phyloP scores from a whole-genome alignment of 2,329 filamentous ascomycete species.

The Diaporthe sp. region DNA sequence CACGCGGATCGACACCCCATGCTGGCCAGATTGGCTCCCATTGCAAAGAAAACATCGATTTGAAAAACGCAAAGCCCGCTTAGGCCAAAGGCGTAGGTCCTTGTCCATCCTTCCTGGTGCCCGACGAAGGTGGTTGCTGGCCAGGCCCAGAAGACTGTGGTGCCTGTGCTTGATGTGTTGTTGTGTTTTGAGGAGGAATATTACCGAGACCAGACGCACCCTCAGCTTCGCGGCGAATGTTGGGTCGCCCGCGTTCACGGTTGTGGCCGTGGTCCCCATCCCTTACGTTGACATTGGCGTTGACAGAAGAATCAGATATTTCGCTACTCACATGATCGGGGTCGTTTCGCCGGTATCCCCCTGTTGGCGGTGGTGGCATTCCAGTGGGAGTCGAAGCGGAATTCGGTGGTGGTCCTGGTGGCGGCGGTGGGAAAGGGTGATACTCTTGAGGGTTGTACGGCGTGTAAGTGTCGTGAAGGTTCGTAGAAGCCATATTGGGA shows the following conservation, averaged over 20 bases:
- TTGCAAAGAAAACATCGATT: not conserved
- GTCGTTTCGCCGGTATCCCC: constrained; percentile 38
- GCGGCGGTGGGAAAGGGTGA: constrained; percentile 56
- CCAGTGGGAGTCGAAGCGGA: constrained; percentile 44
- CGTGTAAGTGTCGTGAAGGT: constrained; percentile 51
- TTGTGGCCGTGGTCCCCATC: constrained; percentile 8
- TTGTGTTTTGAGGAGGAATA: constrained; percentile 27
- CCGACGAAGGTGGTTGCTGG: constrained; percentile 5
- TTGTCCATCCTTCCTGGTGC: constrained; percentile 17
- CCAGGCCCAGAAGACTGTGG: not conserved
- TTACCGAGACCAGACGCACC: constrained; percentile 38
- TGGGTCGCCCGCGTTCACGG: constrained; percentile 18
- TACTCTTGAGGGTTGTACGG: constrained; percentile 61
- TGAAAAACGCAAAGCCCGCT: constrained; percentile 1
- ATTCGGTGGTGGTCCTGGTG: constrained; percentile 50
- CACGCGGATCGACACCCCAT: not conserved
- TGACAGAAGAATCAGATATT: constrained; percentile 35
- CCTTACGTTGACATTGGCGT: constrained; percentile 27
- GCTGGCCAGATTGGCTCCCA: constrained; percentile 12
- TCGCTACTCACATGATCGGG: constrained; percentile 42
- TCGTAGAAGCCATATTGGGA: constrained; percentile 52
- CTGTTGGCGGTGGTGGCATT: constrained; percentile 44
- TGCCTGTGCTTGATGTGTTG: constrained; percentile 4
- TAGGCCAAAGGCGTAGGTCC: constrained; percentile 8
- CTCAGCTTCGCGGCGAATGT: constrained; percentile 29